Evolutionary conservation across 2,329 filamentous ascomycete species (phyloP), one percentile per base, ranked within the genome.

Genomic region (Tolypocladium pustulatum): DNA sequence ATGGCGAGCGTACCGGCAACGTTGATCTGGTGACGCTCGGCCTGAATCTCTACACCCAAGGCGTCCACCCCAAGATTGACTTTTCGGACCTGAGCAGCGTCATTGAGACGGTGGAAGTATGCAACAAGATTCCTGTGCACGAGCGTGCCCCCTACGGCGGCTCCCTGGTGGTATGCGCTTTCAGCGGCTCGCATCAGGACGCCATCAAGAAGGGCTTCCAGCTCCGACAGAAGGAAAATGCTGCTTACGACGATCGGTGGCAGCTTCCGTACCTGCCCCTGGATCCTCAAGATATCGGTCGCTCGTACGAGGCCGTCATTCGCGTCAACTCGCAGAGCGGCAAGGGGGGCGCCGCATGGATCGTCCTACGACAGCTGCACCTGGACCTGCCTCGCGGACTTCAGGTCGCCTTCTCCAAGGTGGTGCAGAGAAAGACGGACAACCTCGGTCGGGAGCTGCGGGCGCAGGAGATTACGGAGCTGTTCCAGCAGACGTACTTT

Each of bases 301-400:
- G 93, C 59, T 97, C 87, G n/a, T 97, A 97, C 82, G 92, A 97
- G 75, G 93, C 93, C 60, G 89, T 97, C 70, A 97, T 97, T 71
- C 89, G 93, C 61, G 93, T 97, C 82, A 99, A 97, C 79, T 96
- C 90, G 22, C 93, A 97, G 73, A 90, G 86, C 66, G 93, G 93
- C 64, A 97, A 99, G 78, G 93, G 93, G 61, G 94, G 94, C 66
- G 87, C 90, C 61, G 92, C 93, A 56, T 97, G 90, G 90, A 89
- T 97, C 70, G 92, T 97, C 70, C 86, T 92, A 70, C 87, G 89
- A 66, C 88, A 91, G 68, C 84, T 97, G 62, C 85, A 94, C 69
- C 88, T 97, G 67, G 94, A 97, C 72, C 84, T 97, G 56, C 94
- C 94, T 20, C 90, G 94, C 62, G 91, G 91, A 57, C 82, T 97